Base-by-base conservation (phyloP, 2,329 filamentous ascomycete species). In the Fusarium hainanense region DNA sequence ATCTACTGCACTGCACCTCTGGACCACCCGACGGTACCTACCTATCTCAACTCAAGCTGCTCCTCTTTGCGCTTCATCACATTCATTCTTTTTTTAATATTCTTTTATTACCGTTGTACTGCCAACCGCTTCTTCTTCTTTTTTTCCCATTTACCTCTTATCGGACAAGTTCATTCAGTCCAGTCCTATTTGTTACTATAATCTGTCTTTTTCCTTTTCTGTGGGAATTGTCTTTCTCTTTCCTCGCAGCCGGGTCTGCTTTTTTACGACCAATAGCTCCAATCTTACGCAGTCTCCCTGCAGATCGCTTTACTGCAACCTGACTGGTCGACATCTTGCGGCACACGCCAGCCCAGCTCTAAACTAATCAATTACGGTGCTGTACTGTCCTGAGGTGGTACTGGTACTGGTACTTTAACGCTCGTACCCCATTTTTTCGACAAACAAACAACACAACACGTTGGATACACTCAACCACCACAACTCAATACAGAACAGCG, bases 221-320 rank as follows among this genome's bases (percentile, higher is more conserved):
- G 65, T 58, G 67, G 49, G 56, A 62, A 70, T 50, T 49, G 40
- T 46, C 34, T 58, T 54, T 64, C 34, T 54, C 65, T 72, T 62
- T 73, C 54, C 43, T 61, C 59, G 73, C 73, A 75, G 73, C 73
- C 71, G 59, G 73, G 73, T 60, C 73, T 75, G 73, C 73, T 63
- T 52, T 63, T 55, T 56, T 54, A 61, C 49, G 34, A 16, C 16
- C 43, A 54, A 55, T 74, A 66, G 65, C 59, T 71, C 63, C 58
- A 73, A 74, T 73, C 70, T 67, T 66, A 60, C 57, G 46, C 54
- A 70, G 48, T 71, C 73, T 73, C 69, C 65, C 63, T 75, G 61
- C 68, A 73, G 67, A 48, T 61, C 48, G 48, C 56, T 51, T 73
- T 68, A 43, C 71, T 68, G 66, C 71, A 68, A 70, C 62, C 66